Evolutionary conservation across 371 early-diverging fungal genomes (phyloP), one percentile per base, ranked within the genome.

Genomic region (Cokeromyces recurvatus): DNA sequence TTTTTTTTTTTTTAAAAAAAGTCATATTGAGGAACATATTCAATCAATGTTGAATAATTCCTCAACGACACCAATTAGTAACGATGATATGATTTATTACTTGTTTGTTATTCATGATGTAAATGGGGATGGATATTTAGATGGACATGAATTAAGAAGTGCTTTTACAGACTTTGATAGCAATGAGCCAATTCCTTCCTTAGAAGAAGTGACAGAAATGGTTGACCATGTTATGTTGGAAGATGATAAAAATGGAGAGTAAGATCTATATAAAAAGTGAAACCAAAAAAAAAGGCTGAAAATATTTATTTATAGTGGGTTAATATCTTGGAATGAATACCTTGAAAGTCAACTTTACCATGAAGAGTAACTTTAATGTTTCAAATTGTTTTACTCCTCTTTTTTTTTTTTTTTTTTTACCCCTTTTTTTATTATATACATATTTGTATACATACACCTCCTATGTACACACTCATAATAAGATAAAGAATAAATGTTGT

Each of bases 301-400:
- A 27, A 5, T 27, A 27, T 27, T 11, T 34, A 11, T n/a, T 15
- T 17, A 14, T 46, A 84, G 86, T 67, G 89, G 89, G 16, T 65
- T 69, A 59, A 82, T 89, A 35, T 77, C 77, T 19, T 85, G 84
- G 84, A 82, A 78, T 32, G 89, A 89, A 59, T 89, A 86, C 46
- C 55, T 86, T 51, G 78, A 77, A 51, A 75, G 77, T 31, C 83
- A 84, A 59, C 51, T 73, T 24, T 85, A 84, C 53, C 87, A 85
- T 44, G 74, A 62, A 15, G 17, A 47, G 14, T 16, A 42, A 42
- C 22, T 17, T 25, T 17, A 27, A 27, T 25, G 29, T 11, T 29
- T 29, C 27, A 42, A 27, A 29, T 22, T 1, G 25, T 17, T 24
- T 38, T 4, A 17, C 17, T 11, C 24, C 24, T 25, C n/a, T 15